Percentiles rank a stretch among this genome's conserved stretches.
Conservation (phyloP, 345 rosid species). For the Bruguiera parviflora region DNA sequence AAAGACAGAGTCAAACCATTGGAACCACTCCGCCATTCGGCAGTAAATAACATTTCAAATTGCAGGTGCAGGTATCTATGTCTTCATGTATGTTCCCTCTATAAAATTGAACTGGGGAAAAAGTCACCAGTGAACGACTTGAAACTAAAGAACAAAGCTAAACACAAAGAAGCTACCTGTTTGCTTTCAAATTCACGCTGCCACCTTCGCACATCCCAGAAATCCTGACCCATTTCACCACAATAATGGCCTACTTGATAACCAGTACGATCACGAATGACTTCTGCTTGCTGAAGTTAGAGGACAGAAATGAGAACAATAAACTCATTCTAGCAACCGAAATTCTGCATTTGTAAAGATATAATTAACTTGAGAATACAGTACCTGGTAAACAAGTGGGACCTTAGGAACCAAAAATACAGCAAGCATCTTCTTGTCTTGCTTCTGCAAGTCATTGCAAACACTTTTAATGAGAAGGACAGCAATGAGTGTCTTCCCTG, state of each 20-base stretch:
- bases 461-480: slow-evolving; percentile 84
- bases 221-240: slow-evolving; percentile 98
- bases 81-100: no score
- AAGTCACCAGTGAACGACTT: not conserved
- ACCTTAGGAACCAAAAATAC: slow-evolving; percentile 98
- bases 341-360: not conserved
- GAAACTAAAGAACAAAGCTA: not conserved
- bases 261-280: slow-evolving; percentile 71
- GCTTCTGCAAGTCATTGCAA: slow-evolving; percentile 49
- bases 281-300: slow-evolving; percentile 86
- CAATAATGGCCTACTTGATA: slow-evolving; percentile 86
- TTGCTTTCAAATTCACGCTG: slow-evolving; percentile 89
- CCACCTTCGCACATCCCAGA: slow-evolving; percentile 92
- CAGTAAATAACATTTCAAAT: not conserved
- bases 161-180: slow-evolving; percentile 48
- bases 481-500: slow-evolving; percentile 96
- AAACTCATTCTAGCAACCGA: slow-evolving; percentile 8
- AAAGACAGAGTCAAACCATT: not conserved
- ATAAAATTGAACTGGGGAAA: not conserved
- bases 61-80: no score
- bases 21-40: not conserved
- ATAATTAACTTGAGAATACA: not conserved
- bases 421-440: slow-evolving; percentile 75
- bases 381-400: slow-evolving; percentile 95
- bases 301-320: slow-evolving; percentile 14